Base-by-base conservation (phyloP, 768 basidiomycete genomes). In the Coprinopsis strossmayeri region DNA sequence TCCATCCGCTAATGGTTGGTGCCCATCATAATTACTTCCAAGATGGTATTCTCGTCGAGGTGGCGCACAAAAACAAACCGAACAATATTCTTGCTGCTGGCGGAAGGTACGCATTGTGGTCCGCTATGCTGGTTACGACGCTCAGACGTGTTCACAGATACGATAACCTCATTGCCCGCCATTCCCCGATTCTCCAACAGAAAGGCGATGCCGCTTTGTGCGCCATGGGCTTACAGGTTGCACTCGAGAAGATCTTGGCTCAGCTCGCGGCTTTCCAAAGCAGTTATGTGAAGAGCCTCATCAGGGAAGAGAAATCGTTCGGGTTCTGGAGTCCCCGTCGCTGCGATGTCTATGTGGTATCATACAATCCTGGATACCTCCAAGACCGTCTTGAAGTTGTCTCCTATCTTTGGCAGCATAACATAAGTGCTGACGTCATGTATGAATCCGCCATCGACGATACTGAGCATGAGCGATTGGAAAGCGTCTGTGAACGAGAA, bases 251-350 rank as follows among this genome's bases (percentile, higher is more conserved):
- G 68, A 87, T 92, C 51, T 79, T 84, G 0, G 66, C 73, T 1
- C 74, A 79, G 10, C 69, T 91, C 1, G 87, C 85, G 0, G 69
- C 79, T 1, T 86, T 78, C 59, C 88, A 91, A 58, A 78, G 73
- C 34, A 76, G 76, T 7, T 81, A 83, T 0, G 75, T 88, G 30
- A 82, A 81, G 60, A 74, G 75, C 2, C 70, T 89, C 3, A 69
- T 89, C 45, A 90, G 85, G 61, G 87, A 90, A 57, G 79, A 82
- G 51, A 78, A 81, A 10, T 90, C 91, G 0, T 92, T 90, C 52
- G 90, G 91, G 0, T 87, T 81, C 59, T 92, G 87, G 88, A 87
- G 87, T 62, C 90, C 90, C n/a, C 76, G 89, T 13, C 73, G 88
- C 32, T 91, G 91, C 55, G 90, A 92, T 54, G 90, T 92, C 10